Percentiles rank a stretch among this genome's conserved stretches.
Evolutionary conservation across 768 basidiomycete species (phyloP).

Genomic region (Tricholoma terreum): DNA sequence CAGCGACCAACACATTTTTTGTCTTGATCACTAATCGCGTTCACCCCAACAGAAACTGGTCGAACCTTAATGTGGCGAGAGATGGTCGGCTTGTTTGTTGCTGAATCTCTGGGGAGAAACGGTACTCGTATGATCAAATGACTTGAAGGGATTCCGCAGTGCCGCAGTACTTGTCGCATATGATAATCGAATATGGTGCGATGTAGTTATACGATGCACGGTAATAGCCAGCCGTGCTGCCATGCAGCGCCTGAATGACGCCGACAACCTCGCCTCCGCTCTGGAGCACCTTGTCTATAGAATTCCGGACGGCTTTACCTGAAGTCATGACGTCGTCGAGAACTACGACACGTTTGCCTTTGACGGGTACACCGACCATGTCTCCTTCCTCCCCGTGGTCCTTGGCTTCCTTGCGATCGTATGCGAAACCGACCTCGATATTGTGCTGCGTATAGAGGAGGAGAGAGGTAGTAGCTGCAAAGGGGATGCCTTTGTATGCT

Average conservation of each 20-base stretch:
- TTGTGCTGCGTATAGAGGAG: conserved; percentile 65
- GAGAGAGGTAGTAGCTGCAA: conserved; percentile 82
- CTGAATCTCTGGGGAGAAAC: too few species aligned
- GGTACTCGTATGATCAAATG: too few species aligned
- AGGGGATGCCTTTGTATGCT: conserved; percentile 95
- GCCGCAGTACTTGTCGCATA: too few species aligned
- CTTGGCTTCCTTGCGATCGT: conserved; percentile 94
- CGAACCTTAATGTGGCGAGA: too few species aligned
- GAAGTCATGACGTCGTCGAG: conserved; percentile 97
- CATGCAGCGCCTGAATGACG: conserved; percentile 78
- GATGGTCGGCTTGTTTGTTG: too few species aligned
- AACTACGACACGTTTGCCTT: conserved; percentile 79
- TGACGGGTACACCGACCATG: conserved; percentile 83
- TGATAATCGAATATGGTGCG: too few species aligned
- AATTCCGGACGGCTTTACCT: conserved; percentile 82
- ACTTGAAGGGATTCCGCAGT: too few species aligned
- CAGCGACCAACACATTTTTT: too few species aligned
- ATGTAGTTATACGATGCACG: too few species aligned
- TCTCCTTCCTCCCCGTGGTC: conserved; percentile 94
- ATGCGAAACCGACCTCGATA: conserved; percentile 74
- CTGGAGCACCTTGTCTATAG: conserved; percentile 67
- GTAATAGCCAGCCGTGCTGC: too few species aligned
- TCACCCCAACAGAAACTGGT: too few species aligned
- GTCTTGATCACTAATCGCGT: too few species aligned
- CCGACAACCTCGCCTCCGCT: conserved; percentile 84